phyloP scores from a whole-genome alignment of 257 asterid species.

The Solanum pennellii region DNA sequence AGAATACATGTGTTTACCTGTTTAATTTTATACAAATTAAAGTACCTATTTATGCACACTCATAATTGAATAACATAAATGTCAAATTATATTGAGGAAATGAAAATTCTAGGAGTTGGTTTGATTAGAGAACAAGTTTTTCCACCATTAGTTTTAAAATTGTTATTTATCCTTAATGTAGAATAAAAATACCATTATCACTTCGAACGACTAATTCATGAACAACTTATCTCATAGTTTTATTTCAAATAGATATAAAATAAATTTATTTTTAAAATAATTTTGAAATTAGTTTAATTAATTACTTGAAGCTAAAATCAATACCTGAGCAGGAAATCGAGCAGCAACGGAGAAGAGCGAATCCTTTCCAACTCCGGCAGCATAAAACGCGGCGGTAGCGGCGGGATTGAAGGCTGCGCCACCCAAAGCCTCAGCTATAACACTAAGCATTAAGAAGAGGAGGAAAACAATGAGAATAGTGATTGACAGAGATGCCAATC shows the following conservation, averaged over 20 bases:
- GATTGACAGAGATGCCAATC: conserved; percentile 34
- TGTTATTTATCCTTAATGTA: too few species aligned
- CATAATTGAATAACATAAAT: too few species aligned
- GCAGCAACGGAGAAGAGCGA: conserved; percentile 59
- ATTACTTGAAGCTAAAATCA: neutral
- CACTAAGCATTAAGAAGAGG: conserved; percentile 46
- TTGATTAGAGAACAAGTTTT: too few species aligned
- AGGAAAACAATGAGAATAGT: conserved; percentile 41
- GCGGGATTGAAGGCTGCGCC: conserved; percentile 89
- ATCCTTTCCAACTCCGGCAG: conserved; percentile 51
- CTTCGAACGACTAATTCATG: too few species aligned
- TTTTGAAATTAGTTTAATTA: neutral
- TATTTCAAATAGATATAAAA: too few species aligned
- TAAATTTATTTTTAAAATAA: too few species aligned
- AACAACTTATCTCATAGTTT: rapidly evolving
- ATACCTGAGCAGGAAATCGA: conserved; percentile 51
- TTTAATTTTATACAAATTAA: too few species aligned
- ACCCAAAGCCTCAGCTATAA: conserved; percentile 53
- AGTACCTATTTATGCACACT: too few species aligned
- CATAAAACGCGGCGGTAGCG: conserved; percentile 68
- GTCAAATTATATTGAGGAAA: neutral
- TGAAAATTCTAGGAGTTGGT: neutral
- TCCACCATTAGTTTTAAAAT: too few species aligned
- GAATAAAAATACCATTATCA: too few species aligned
- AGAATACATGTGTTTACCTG: rapidly evolving